These are phyloP conservation scores for Mycogone perniciosa DNA, from an alignment of 2,329 filamentous ascomycete species.

Conservation along the genomic window DNA sequence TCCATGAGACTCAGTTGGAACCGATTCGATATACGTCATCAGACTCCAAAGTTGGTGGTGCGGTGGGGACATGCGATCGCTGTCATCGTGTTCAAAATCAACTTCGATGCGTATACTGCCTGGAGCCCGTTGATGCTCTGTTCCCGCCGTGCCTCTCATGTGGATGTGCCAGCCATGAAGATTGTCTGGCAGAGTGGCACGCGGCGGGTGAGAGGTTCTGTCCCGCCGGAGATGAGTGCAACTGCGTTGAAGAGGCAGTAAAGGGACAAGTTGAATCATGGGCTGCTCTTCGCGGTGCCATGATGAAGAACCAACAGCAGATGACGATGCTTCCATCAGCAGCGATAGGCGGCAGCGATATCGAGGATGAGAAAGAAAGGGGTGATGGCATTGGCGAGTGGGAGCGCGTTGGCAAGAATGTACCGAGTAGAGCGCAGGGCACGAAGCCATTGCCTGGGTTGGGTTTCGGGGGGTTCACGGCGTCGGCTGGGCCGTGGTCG, in stretches of 20 bases:
- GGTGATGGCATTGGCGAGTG: conserved; percentile 17
- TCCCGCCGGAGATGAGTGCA: conserved; percentile 59
- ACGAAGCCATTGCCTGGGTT: conserved; percentile 33
- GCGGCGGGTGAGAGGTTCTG: conserved; percentile 50
- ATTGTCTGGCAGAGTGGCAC: conserved; percentile 55
- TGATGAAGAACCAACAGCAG: conserved; percentile 27
- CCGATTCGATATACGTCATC: conserved; percentile 44
- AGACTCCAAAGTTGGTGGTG: conserved; percentile 36
- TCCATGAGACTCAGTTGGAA: conserved; percentile 57
- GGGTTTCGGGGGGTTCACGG: conserved; percentile 46
- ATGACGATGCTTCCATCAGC: conserved; percentile 24
- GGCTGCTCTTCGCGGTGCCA: conserved; percentile 39
- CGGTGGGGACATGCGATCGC: conserved; percentile 43
- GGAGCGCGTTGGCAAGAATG: conserved; percentile 22
- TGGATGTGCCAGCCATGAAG: conserved; percentile 55
- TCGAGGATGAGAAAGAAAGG: conserved; percentile 19
- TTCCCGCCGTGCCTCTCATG: conserved; percentile 58
- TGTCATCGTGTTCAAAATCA: conserved; percentile 52
- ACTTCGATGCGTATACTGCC: conserved; percentile 56
- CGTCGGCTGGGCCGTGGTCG: conserved; percentile 41
- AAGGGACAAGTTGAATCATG: conserved; percentile 55
- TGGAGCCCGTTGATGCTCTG: conserved; percentile 52
- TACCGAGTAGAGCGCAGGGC: conserved; percentile 18
- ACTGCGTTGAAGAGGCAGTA: conserved; percentile 51
- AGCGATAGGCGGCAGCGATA: conserved; percentile 23